These are phyloP conservation scores for Pseudogymnoascus sp. DNA, from an alignment of 2,329 filamentous ascomycete genomes.

Conservation along the genomic window DNA sequence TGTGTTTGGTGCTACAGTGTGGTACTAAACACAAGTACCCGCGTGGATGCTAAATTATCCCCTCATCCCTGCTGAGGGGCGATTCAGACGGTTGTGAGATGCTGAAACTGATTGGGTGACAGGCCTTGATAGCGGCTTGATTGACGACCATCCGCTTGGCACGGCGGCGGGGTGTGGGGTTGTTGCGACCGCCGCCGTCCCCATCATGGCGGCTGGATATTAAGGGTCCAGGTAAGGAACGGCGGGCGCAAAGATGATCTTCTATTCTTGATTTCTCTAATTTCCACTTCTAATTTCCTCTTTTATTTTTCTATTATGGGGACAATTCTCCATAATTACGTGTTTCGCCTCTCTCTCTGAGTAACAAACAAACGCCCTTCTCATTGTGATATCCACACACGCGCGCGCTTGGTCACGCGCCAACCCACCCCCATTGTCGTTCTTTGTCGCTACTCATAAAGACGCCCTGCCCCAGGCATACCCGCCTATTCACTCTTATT, in stretches of 20 bases:
- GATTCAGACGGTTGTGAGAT: slow-evolving; percentile 4
- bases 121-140: background rate
- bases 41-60: background rate
- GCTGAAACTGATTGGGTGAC: slow-evolving; percentile 2
- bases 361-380: slow-evolving; percentile 1
- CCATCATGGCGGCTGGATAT: slow-evolving; percentile 6
- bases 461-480: background rate
- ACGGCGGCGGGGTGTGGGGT: background rate
- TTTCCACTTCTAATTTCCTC: background rate
- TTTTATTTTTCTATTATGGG: background rate
- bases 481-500: slow-evolving; percentile 1
- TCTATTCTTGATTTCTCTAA: background rate
- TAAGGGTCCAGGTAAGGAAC: too few species aligned
- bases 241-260: too few species aligned
- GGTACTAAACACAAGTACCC: background rate
- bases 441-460: background rate
- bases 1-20: background rate
- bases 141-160: background rate
- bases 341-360: background rate
- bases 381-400: background rate
- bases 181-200: background rate
- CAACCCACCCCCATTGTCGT: background rate
- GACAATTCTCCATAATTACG: background rate
- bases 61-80: background rate
- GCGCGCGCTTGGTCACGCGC: slow-evolving; percentile 5